Percentiles rank a stretch among this genome's conserved stretches.
phyloP scores from a whole-genome alignment of 2,329 filamentous ascomycete genomes.

The Hypoxylon sp. region DNA sequence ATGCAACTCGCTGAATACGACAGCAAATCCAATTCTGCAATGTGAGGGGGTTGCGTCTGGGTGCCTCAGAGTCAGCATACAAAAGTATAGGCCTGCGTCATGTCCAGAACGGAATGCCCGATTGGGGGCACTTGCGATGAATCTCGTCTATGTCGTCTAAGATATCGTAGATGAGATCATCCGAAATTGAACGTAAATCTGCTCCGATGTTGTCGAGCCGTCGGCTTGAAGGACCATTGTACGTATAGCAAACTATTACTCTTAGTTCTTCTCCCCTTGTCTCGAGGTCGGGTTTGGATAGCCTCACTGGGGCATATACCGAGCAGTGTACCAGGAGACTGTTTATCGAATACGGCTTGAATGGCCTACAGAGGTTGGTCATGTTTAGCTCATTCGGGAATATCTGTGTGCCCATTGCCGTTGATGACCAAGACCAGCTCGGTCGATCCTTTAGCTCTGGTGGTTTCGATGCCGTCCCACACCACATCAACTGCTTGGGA shows the following conservation, averaged over 20 bases:
- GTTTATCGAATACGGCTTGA: background rate
- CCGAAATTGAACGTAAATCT: too few species aligned
- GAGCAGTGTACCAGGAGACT: background rate
- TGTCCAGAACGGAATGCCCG: too few species aligned
- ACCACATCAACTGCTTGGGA: background rate
- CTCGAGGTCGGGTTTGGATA: background rate
- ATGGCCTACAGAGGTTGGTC: background rate
- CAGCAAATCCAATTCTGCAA: background rate
- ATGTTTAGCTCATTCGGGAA: background rate
- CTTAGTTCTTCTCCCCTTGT: too few species aligned
- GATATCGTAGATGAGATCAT: background rate
- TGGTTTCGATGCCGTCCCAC: background rate
- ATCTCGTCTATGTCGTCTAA: background rate
- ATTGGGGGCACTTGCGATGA: background rate
- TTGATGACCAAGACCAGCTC: conserved; percentile 1
- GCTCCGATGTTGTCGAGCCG: too few species aligned
- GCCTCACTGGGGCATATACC: background rate
- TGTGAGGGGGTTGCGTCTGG: background rate
- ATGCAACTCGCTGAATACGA: background rate
- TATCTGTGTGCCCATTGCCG: background rate
- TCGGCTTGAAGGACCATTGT: too few species aligned
- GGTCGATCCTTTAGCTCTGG: background rate
- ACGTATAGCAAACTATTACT: too few species aligned
- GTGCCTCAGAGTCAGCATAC: background rate
- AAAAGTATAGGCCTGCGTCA: background rate